Evolutionary conservation across 1,284 basidiomycete species (phyloP).

Genomic region (Marasmius sp.): DNA sequence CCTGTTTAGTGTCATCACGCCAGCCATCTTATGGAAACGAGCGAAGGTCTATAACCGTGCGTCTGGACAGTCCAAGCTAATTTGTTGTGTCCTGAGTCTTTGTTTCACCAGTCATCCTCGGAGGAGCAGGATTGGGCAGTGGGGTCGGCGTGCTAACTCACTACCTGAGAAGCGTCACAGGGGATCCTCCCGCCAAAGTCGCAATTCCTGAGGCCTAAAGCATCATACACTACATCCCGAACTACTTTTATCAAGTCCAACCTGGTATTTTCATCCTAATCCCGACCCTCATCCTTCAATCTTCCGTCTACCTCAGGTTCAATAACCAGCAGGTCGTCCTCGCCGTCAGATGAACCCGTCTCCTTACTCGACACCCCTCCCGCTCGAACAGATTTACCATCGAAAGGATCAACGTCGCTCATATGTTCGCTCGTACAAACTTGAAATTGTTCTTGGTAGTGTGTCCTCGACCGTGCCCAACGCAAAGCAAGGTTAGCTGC

Average conservation of each 20-base stretch:
- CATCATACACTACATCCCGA: not conserved
- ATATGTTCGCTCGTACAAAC: conserved; percentile 74
- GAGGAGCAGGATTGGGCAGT: not conserved
- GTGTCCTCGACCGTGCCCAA: conserved; percentile 46
- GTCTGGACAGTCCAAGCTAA: conserved; percentile 20
- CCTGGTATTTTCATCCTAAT: not conserved
- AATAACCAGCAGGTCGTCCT: conserved; percentile 61
- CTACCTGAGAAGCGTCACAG: not conserved
- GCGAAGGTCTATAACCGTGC: conserved; percentile 55
- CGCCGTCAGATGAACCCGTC: conserved; percentile 28
- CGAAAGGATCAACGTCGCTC: conserved; percentile 71
- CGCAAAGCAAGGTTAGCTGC: conserved; percentile 45
- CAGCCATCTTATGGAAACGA: conserved; percentile 68
- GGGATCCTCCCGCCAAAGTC: not conserved
- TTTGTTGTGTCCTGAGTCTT: not conserved
- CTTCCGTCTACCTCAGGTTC: conserved; percentile 74
- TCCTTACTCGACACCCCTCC: conserved; percentile 27
- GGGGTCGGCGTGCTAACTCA: not conserved
- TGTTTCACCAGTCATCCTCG: conserved; percentile 2
- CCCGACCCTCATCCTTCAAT: conserved; percentile 59
- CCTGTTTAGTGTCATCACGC: conserved; percentile 58
- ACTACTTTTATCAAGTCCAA: not conserved
- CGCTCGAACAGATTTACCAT: conserved; percentile 50
- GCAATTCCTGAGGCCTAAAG: not conserved
- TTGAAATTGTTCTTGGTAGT: conserved; percentile 61